Percentiles rank a stretch among this genome's conserved stretches.
These are phyloP conservation scores for Aureoboletus auriporus DNA, from an alignment of 768 basidiomycete species.

Conservation along the genomic window DNA sequence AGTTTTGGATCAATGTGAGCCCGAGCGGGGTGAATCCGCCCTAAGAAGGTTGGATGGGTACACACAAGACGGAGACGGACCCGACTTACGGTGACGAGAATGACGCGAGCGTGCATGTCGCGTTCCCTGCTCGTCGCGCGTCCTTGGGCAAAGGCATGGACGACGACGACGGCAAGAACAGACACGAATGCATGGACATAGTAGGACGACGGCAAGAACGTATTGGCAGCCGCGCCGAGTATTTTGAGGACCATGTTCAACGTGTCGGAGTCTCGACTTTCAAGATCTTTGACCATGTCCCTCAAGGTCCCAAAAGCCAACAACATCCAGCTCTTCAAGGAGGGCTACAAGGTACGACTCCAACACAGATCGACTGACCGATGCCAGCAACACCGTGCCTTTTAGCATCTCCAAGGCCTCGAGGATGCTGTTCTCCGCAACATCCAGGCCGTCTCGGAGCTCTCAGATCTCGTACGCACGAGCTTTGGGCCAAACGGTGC, in stretches of 20 bases:
- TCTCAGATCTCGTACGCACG: conserved; percentile 92
- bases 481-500: conserved; percentile 95
- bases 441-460: conserved; percentile 92
- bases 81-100: conserved; percentile 64
- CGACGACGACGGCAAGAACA: conserved; percentile 41
- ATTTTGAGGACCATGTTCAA: conserved; percentile 52
- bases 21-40: conserved; percentile 76
- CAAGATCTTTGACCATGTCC: conserved; percentile 57
- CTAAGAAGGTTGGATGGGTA: conserved; percentile 31
- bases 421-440: conserved; percentile 98
- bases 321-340: conserved; percentile 92
- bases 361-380: conserved; percentile 8
- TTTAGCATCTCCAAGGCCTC: conserved; percentile 76
- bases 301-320: conserved; percentile 90
- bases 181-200: conserved; percentile 48
- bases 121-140: conserved; percentile 68
- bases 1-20: conserved; percentile 56
- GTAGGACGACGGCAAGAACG: conserved; percentile 55
- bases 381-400: background rate
- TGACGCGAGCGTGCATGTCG: conserved; percentile 65
- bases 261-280: conserved; percentile 12
- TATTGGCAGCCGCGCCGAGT: conserved; percentile 33
- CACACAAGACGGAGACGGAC: background rate
- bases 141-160: conserved; percentile 64
- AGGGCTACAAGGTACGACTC: conserved; percentile 83